phyloP scores from a whole-genome alignment of 2,329 filamentous ascomycete species.

The Neoascochyta sp. region DNA sequence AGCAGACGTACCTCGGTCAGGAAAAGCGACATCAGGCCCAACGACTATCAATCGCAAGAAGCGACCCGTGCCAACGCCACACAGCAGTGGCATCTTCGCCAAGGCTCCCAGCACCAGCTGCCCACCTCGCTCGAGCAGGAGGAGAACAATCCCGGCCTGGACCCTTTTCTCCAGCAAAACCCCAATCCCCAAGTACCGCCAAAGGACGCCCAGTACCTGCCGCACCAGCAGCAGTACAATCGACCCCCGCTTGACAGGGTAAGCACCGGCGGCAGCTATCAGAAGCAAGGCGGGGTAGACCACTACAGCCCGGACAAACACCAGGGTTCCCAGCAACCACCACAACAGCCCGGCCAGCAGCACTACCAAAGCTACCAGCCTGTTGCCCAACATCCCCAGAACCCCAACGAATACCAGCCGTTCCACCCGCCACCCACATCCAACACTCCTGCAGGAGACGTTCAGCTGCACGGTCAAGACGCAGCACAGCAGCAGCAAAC shows the following conservation, averaged over 20 bases:
- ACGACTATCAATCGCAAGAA: slow-evolving; percentile 26
- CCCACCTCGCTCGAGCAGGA: slow-evolving; percentile 37
- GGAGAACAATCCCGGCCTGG: slow-evolving; percentile 32
- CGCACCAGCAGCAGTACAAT: slow-evolving; percentile 31
- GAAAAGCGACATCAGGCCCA: slow-evolving; percentile 30
- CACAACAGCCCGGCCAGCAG: slow-evolving; percentile 19
- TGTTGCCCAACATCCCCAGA: slow-evolving; percentile 18
- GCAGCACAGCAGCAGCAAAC: slow-evolving; percentile 25
- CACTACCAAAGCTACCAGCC: slow-evolving; percentile 34
- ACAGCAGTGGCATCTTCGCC: slow-evolving; percentile 26
- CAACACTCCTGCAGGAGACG: slow-evolving; percentile 27
- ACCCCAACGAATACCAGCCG: slow-evolving; percentile 29
- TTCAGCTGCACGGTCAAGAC: slow-evolving; percentile 29
- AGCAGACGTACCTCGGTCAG: slow-evolving; percentile 35
- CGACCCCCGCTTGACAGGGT: slow-evolving; percentile 39
- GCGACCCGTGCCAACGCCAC: slow-evolving; percentile 16
- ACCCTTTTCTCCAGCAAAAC: slow-evolving; percentile 38
- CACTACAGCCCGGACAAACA: slow-evolving; percentile 40
- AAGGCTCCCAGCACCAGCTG: slow-evolving; percentile 33
- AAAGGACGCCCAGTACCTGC: slow-evolving; percentile 34
- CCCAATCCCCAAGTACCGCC: slow-evolving; percentile 34
- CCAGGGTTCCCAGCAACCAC: slow-evolving; percentile 27
- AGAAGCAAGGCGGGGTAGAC: slow-evolving; percentile 38
- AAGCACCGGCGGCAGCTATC: slow-evolving; percentile 39
- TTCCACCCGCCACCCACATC: slow-evolving; percentile 31